Evolutionary conservation across 31 red algal genomes (phyloP), one percentile per base, ranked within the genome.

Genomic region (Bonnemaisonia californica): DNA sequence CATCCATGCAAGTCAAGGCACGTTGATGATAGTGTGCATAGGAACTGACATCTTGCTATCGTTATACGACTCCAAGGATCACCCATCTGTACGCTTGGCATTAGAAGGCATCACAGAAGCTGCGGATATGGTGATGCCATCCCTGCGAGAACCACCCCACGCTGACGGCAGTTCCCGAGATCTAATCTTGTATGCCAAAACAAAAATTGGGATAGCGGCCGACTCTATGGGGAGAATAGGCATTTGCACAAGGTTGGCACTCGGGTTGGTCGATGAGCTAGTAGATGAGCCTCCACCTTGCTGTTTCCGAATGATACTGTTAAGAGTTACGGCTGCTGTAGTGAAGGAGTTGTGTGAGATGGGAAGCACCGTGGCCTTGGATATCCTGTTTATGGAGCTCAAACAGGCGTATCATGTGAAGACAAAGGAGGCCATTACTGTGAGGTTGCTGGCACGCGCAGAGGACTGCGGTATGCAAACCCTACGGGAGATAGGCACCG

Each of bases 111-210:
- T 89, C 33, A 72, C 57, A 72, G 42, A 74, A 57, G 39, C 68
- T 3, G 80, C 54, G 48, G 65, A 63, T 26, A 69, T 71, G 35
- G 37, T 80, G 16, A 41, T 79, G 54, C 38, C 40, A 65, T 65
- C 68, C 4, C 66, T 48, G 12, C 45, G 85, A 55, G 85, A 89
- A 57, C 74, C 74, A 31, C 8, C 11, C 0, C 77, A 59, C 27
- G 74, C 55, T n/a, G 56, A 41, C 37, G 85, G 85, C 5, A 32
- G 42, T 34, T 55, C 85, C n/a, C 30, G 85, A 73, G 85, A 89
- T 63, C 74, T 76, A 23, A 41, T 89, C n/a, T 54, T 66, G 45
- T 48, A 79, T 54, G 85, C 85, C 27, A 63, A 74, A 34, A 89
- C 75, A 7, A 30, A 69, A 30, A 66, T 89, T 62, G 85, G 85